Conservation (phyloP, 768 basidiomycete species). For the Fibroporia radiculosa region DNA sequence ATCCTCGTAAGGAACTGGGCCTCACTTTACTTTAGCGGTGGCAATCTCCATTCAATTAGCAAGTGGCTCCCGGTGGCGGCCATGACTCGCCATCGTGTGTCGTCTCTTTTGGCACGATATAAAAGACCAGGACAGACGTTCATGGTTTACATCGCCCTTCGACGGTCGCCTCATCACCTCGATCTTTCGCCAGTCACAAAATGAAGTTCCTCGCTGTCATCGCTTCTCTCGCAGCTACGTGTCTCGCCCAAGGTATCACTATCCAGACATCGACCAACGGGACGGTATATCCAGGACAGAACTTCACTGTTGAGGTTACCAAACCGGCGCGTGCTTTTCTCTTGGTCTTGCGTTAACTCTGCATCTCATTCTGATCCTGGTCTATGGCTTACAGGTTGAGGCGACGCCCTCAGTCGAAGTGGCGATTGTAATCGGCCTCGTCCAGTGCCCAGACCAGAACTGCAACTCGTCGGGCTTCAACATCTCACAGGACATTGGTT, state of each 20-base stretch:
- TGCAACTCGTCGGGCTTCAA: conserved; percentile 12
- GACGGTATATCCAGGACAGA: conserved; percentile 18
- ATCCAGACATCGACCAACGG: conserved; percentile 23
- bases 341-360: background rate
- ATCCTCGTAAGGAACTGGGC: no score
- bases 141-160: no score
- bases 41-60: no score
- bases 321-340: conserved; percentile 22
- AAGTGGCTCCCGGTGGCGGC: no score
- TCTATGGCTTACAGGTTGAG: conserved; percentile 15
- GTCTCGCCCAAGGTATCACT: conserved; percentile 23
- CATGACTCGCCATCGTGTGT: no score
- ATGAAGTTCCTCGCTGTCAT: conserved; percentile 10
- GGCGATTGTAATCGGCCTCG: conserved; percentile 25
- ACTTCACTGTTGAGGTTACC: conserved; percentile 27
- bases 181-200: no score
- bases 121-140: no score
- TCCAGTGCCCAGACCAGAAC: conserved; percentile 14
- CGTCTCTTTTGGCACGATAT: no score
- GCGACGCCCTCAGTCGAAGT: conserved; percentile 26
- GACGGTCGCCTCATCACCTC: no score
- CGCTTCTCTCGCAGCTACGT: conserved; percentile 12
- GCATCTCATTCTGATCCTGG: background rate
- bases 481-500: conserved; percentile 14
- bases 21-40: no score